phyloP scores from a whole-genome alignment of 345 rosid genomes.

The Nasturtium officinale region DNA sequence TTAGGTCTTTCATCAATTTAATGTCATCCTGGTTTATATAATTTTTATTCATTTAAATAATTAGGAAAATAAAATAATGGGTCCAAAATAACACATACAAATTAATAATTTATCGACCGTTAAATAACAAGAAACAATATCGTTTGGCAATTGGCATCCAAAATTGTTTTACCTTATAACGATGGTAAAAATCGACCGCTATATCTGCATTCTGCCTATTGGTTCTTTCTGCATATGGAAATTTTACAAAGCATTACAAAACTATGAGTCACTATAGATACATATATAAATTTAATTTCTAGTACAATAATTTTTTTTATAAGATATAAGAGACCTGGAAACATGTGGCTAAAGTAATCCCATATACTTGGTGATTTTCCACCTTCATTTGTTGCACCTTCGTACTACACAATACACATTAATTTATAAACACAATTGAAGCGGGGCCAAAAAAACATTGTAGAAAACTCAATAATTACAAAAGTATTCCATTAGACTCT shows the following conservation, averaged over 20 bases:
- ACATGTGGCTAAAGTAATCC: constrained; percentile 43
- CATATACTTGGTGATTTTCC: constrained; percentile 44
- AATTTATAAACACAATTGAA: background rate
- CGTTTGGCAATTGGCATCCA: too few relatives aligned
- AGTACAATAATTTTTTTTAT: too few relatives aligned
- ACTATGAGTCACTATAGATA: too few relatives aligned
- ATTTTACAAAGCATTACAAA: too few relatives aligned
- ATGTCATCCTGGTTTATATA: constrained; percentile 61
- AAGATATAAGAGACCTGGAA: constrained; percentile 33
- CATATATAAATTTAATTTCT: too few relatives aligned
- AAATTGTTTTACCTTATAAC: too few relatives aligned
- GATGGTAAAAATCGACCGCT: background rate
- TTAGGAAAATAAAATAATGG: too few relatives aligned
- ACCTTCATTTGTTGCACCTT: constrained; percentile 47
- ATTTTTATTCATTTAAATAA: too few relatives aligned
- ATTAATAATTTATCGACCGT: too few relatives aligned
- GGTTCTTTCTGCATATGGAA: background rate
- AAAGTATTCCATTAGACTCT: background rate
- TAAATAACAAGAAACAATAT: too few relatives aligned
- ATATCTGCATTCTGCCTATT: background rate
- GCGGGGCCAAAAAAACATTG: background rate
- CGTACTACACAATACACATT: constrained; percentile 25
- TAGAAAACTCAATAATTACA: background rate
- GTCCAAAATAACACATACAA: too few relatives aligned
- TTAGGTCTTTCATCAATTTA: constrained; percentile 40